Conservation (phyloP, 176 grass and related monocot genomes). For the Oryza meridionalis region DNA sequence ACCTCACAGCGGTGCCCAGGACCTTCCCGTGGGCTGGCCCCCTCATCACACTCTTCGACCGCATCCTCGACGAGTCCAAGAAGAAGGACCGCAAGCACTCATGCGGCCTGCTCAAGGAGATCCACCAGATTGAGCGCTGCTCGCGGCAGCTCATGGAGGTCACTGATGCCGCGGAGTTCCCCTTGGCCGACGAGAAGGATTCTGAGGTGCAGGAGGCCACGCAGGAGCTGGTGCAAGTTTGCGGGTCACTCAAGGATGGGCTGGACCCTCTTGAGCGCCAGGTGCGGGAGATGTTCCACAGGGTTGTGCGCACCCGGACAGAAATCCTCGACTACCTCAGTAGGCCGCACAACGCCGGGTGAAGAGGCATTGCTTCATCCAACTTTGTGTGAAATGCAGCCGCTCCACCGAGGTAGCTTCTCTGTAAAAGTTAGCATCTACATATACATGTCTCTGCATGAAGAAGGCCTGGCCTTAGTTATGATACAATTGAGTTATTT, state of each 20-base stretch:
- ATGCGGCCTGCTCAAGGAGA: slow-evolving; percentile 81
- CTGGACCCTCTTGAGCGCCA: slow-evolving; percentile 85
- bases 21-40: slow-evolving; percentile 64
- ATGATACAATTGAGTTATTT: slow-evolving; percentile 45
- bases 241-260: slow-evolving; percentile 61
- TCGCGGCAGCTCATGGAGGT: slow-evolving; percentile 71
- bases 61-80: slow-evolving; percentile 88
- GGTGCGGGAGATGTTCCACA: slow-evolving; percentile 82
- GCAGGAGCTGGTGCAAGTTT: slow-evolving; percentile 61
- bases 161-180: slow-evolving; percentile 69
- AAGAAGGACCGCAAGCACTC: slow-evolving; percentile 84
- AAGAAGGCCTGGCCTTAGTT: slow-evolving; percentile 31
- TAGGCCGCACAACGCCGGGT: slow-evolving; percentile 51
- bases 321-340: slow-evolving; percentile 81
- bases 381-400: slow-evolving; percentile 17
- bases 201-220: slow-evolving; percentile 59
- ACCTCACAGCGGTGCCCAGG: slow-evolving; percentile 63
- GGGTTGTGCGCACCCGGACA: slow-evolving; percentile 74
- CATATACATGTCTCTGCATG: slow-evolving; percentile 45
- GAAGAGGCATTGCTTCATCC: slow-evolving; percentile 1
- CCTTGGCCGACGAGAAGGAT: slow-evolving; percentile 61
- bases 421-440: slow-evolving; percentile 38
- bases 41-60: slow-evolving; percentile 56
- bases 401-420: slow-evolving; percentile 29
- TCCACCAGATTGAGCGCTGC: slow-evolving; percentile 77